Evolutionary conservation across 208 protist genomes (phyloP).

Genomic region (Acanthamoeba triangularis): DNA sequence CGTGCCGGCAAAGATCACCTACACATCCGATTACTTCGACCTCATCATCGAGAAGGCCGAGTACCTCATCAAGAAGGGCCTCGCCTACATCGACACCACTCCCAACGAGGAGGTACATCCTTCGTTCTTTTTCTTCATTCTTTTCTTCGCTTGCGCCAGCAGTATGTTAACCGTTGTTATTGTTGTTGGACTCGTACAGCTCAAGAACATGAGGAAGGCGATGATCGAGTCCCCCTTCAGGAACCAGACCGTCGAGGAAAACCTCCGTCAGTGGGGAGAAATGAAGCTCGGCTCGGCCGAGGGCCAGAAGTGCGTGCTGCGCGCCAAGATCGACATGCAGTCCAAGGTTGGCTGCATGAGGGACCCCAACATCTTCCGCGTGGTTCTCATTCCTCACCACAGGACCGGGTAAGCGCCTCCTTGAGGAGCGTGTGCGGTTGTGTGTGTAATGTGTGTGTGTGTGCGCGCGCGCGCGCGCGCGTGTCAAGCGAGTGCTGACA

Average conservation of each 20-base stretch:
- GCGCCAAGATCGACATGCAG: conserved; percentile 98
- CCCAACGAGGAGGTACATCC: conserved; percentile 92
- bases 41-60: conserved; percentile 95
- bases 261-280: conserved; percentile 95
- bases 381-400: conserved; percentile 95
- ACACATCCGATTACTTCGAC: conserved; percentile 99
- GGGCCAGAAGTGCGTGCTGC: conserved; percentile 96
- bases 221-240: conserved; percentile 95
- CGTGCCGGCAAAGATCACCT: conserved; percentile 93
- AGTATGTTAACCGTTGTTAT: not conserved
- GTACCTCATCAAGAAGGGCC: conserved; percentile 91
- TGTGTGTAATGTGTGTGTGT: too few relatives aligned
- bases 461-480: too few relatives aligned
- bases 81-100: conserved; percentile 99
- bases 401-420: conserved; percentile 90
- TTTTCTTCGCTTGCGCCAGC: too few relatives aligned
- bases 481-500: too few relatives aligned
- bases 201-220: conserved; percentile 96
- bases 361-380: conserved; percentile 98
- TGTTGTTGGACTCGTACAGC: conserved; percentile 75
- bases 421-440: too few relatives aligned
- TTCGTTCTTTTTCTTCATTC: too few relatives aligned
- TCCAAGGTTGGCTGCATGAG: conserved; percentile 97
- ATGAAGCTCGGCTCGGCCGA: conserved; percentile 78
- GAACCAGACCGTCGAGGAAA: conserved; percentile 96